A percentile compares a stretch with the other conserved stretches of the same genome.
These are phyloP conservation scores for Dentipellis sp. DNA, from an alignment of 768 basidiomycete genomes.

Conservation along the genomic window DNA sequence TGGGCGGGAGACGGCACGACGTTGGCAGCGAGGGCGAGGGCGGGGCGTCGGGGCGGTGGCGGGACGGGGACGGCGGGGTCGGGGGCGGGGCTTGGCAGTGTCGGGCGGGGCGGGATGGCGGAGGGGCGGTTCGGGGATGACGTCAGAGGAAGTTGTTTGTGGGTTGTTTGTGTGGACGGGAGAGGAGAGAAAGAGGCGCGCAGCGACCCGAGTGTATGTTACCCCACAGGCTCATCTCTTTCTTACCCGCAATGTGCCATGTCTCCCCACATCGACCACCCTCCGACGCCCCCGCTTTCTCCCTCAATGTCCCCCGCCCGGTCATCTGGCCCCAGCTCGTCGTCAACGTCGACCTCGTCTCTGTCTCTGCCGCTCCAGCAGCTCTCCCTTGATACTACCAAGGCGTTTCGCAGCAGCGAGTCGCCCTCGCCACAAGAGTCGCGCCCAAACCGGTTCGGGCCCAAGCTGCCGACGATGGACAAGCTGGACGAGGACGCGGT, in stretches of 20 bases:
- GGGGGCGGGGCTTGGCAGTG: background rate
- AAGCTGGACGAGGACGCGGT: conserved; percentile 6
- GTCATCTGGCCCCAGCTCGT: conserved; percentile 1
- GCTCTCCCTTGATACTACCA: background rate
- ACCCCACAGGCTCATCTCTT: background rate
- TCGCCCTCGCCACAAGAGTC: background rate
- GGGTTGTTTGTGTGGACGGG: background rate
- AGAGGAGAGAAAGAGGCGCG: background rate
- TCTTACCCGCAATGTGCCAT: conserved; percentile 6
- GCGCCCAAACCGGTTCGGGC: background rate
- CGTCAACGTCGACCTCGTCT: conserved; percentile 6
- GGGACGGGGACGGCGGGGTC: too few relatives aligned
- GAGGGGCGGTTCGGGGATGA: background rate
- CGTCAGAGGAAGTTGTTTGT: background rate
- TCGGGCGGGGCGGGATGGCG: background rate
- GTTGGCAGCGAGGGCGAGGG: too few relatives aligned
- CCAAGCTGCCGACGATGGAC: conserved; percentile 2
- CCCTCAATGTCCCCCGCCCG: conserved; percentile 8
- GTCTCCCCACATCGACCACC: conserved; percentile 1
- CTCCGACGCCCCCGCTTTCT: conserved; percentile 10
- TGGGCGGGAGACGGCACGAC: too few relatives aligned
- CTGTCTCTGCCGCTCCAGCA: conserved; percentile 1
- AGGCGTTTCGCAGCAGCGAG: background rate
- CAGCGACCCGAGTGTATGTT: background rate
- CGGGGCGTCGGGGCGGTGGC: too few relatives aligned